A percentile compares a stretch with the other conserved stretches of the same genome.
phyloP scores from a whole-genome alignment of 768 basidiomycete genomes.

The Xanthoconium stramineum region DNA sequence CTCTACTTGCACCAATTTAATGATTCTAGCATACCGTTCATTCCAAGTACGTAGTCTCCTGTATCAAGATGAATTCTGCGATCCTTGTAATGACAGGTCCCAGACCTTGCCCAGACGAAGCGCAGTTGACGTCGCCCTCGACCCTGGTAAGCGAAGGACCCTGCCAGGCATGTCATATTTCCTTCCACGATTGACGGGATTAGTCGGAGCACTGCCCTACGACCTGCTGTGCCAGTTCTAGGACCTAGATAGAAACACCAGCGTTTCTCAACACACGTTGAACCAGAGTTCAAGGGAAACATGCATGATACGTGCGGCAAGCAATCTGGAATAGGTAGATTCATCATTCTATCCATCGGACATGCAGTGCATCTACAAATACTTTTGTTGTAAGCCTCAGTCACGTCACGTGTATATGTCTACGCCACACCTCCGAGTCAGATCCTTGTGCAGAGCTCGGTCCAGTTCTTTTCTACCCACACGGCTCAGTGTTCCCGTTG shows the following conservation, averaged over 20 bases:
- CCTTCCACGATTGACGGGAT: neutral
- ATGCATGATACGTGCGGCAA: slow-evolving; percentile 25
- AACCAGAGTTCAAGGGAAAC: slow-evolving; percentile 5
- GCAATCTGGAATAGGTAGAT: slow-evolving; percentile 1
- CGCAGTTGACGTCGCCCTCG: slow-evolving; percentile 8
- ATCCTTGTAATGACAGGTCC: slow-evolving; percentile 8
- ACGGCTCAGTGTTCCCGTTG: too few relatives aligned
- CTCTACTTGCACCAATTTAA: slow-evolving; percentile 28
- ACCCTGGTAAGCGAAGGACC: slow-evolving; percentile 20
- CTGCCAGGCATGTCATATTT: slow-evolving; percentile 6
- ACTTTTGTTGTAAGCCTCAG: too few relatives aligned
- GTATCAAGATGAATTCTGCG: slow-evolving; percentile 2
- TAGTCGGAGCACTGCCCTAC: neutral
- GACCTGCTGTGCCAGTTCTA: slow-evolving; percentile 11
- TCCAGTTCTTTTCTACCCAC: too few relatives aligned
- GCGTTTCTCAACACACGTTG: slow-evolving; percentile 4
- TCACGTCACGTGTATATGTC: too few relatives aligned
- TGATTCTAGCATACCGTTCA: slow-evolving; percentile 27
- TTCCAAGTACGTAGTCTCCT: slow-evolving; percentile 20
- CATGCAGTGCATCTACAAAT: neutral
- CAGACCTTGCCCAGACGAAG: neutral
- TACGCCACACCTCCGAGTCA: too few relatives aligned
- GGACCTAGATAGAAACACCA: neutral
- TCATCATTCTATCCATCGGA: neutral
- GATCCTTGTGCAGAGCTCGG: too few relatives aligned